These are phyloP conservation scores for Pythium volutum DNA, from an alignment of 352 stramenopile species.

Conservation along the genomic window DNA sequence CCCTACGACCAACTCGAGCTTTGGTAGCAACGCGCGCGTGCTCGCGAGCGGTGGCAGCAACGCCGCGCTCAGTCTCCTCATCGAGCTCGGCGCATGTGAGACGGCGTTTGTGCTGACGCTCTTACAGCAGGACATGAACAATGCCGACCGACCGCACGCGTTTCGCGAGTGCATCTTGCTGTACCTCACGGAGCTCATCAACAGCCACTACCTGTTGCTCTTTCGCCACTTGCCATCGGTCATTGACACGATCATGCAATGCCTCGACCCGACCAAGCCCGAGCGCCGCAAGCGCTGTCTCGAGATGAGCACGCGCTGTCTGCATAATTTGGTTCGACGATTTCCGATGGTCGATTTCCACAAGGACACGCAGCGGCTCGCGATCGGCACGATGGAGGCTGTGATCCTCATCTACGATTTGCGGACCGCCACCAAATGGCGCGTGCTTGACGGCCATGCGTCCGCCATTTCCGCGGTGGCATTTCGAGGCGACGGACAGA, in stretches of 20 bases:
- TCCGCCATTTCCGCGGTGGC: slow-evolving; percentile 66
- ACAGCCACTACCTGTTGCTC: slow-evolving; percentile 82
- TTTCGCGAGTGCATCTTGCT: slow-evolving; percentile 76
- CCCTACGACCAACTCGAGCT: slow-evolving; percentile 23
- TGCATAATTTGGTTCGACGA: slow-evolving; percentile 76
- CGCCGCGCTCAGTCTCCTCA: slow-evolving; percentile 68
- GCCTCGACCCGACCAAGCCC: slow-evolving; percentile 81
- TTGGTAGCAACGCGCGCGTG: slow-evolving; percentile 44
- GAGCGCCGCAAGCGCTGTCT: slow-evolving; percentile 78
- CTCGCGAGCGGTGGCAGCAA: slow-evolving; percentile 60
- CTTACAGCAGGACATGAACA: slow-evolving; percentile 84
- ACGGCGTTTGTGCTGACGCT: slow-evolving; percentile 71
- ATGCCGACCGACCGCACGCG: slow-evolving; percentile 53
- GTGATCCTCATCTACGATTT: slow-evolving; percentile 89
- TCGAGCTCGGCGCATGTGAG: slow-evolving; percentile 76
- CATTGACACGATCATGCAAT: slow-evolving; percentile 84
- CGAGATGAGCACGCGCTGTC: slow-evolving; percentile 68
- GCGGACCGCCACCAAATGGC: slow-evolving; percentile 86
- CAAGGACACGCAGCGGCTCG: slow-evolving; percentile 81
- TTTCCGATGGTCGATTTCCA: slow-evolving; percentile 90
- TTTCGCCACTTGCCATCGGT: slow-evolving; percentile 78
- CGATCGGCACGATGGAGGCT: slow-evolving; percentile 82
- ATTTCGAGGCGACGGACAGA: slow-evolving; percentile 72
- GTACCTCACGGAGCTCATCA: slow-evolving; percentile 80
- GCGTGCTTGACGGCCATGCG: slow-evolving; percentile 77